Conservation (phyloP, 2,329 filamentous ascomycete genomes). For the Fusarium robinianum region DNA sequence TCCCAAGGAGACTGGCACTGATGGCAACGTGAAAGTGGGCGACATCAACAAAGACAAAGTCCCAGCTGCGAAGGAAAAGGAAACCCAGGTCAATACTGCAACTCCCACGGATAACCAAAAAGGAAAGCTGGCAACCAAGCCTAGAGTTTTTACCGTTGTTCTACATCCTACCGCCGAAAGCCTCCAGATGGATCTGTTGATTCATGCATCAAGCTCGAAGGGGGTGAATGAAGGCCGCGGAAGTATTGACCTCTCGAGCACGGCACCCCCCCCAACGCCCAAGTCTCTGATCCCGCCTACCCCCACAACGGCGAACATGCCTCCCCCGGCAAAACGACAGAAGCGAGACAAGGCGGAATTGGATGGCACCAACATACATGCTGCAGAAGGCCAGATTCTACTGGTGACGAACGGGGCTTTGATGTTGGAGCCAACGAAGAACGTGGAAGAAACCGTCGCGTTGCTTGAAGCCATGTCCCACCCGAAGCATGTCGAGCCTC, state of each 20-base stretch:
- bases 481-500: constrained; percentile 74
- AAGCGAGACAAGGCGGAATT: constrained; percentile 77
- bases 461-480: constrained; percentile 75
- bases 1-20: constrained; percentile 57
- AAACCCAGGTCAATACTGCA: constrained; percentile 60
- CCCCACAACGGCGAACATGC: constrained; percentile 62
- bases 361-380: constrained; percentile 72
- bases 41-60: constrained; percentile 37
- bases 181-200: constrained; percentile 72
- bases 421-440: constrained; percentile 75
- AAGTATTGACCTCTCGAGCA: constrained; percentile 49
- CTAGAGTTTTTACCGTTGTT: constrained; percentile 75
- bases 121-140: constrained; percentile 50
- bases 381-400: constrained; percentile 77
- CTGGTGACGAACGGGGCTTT: constrained; percentile 75
- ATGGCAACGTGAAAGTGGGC: constrained; percentile 43
- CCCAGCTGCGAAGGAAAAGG: constrained; percentile 55
- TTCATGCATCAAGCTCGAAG: constrained; percentile 74
- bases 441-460: constrained; percentile 68
- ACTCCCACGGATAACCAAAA: constrained; percentile 53
- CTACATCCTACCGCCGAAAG: constrained; percentile 82
- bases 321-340: constrained; percentile 65
- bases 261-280: constrained; percentile 72
- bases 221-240: constrained; percentile 45
- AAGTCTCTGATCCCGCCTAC: constrained; percentile 63